Evolutionary conservation across 805 yeast species (phyloP).

Genomic region (Cyberlindnera euphorbiiphila): DNA sequence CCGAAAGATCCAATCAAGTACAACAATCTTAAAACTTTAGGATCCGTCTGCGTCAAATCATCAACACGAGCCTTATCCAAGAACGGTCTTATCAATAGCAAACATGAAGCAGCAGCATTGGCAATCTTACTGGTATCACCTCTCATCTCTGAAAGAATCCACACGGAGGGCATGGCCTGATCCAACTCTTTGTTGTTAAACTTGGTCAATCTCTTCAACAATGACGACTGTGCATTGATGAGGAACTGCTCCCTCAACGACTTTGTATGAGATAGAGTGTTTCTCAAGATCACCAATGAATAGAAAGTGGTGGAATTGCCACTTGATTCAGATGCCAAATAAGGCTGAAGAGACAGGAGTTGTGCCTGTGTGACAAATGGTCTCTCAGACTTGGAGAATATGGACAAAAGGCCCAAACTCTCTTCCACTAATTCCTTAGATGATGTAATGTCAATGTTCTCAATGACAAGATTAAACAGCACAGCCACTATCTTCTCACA

Average conservation of each 20-base stretch:
- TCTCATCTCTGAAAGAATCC: conserved; percentile 48
- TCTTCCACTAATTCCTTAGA: conserved; percentile 30
- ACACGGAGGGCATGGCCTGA: conserved; percentile 70
- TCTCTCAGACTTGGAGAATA: conserved; percentile 50
- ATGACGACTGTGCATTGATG: conserved; percentile 42
- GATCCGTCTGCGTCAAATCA: conserved; percentile 33
- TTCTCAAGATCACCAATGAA: conserved; percentile 51
- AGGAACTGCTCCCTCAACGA: conserved; percentile 50
- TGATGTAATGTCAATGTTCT: conserved; percentile 28
- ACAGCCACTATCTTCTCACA: conserved; percentile 32
- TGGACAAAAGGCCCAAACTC: conserved; percentile 48
- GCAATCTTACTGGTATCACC: conserved; percentile 47
- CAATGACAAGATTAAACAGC: conserved; percentile 35
- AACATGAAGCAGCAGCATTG: conserved; percentile 61
- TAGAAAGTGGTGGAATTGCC: conserved; percentile 42
- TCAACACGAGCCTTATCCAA: conserved; percentile 29
- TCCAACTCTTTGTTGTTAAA: conserved; percentile 56
- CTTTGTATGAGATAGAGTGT: conserved; percentile 40
- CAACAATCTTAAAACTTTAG: conserved; percentile 51
- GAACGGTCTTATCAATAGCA: conserved; percentile 47
- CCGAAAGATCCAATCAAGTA: conserved; percentile 71
- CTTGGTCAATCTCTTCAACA: conserved; percentile 57
- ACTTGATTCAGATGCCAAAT: conserved; percentile 45
- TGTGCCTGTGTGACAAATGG: conserved; percentile 62
- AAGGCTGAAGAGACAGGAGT: conserved; percentile 60